Conservation (phyloP, 306 rosid species). For the Lathyrus oleraceus region DNA sequence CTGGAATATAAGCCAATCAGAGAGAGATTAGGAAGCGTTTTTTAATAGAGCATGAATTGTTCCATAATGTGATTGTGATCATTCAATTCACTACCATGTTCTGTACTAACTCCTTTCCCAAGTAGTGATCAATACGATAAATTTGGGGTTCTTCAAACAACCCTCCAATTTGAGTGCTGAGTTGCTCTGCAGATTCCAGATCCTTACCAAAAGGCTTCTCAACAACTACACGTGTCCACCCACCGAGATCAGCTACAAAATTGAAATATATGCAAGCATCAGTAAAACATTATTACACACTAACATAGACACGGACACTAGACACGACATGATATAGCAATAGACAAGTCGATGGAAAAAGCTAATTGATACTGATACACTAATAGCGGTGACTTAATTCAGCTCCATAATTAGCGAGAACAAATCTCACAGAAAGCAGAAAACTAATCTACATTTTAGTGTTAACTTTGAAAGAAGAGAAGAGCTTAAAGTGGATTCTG, state of each 20-base stretch:
- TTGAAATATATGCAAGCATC: constrained; percentile 34
- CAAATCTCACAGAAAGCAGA: constrained; percentile 16
- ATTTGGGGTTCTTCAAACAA: constrained; percentile 87
- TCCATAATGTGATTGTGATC: constrained; percentile 23
- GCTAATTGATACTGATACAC: background rate
- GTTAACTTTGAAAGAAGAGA: background rate
- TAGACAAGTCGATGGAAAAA: background rate
- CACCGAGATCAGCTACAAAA: constrained; percentile 83
- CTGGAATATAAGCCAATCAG: constrained; percentile 51
- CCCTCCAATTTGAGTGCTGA: constrained; percentile 82
- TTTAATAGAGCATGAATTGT: constrained; percentile 24
- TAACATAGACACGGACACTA: background rate
- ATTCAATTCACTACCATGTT: constrained; percentile 68
- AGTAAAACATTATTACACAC: constrained; percentile 15
- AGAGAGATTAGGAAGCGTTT: constrained; percentile 43
- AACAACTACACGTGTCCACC: constrained; percentile 97
- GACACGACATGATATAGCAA: background rate
- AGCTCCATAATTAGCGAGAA: constrained; percentile 7
- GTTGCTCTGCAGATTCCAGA: constrained; percentile 82
- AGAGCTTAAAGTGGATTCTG: constrained; percentile 1
- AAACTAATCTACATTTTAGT: constrained; percentile 5
- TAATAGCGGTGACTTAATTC: constrained; percentile 23
- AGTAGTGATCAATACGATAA: constrained; percentile 95
- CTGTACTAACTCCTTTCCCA: constrained; percentile 97
- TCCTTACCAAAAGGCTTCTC: constrained; percentile 99